Conservation (phyloP, 345 rosid genomes). For the Melaleuca quinquenervia region DNA sequence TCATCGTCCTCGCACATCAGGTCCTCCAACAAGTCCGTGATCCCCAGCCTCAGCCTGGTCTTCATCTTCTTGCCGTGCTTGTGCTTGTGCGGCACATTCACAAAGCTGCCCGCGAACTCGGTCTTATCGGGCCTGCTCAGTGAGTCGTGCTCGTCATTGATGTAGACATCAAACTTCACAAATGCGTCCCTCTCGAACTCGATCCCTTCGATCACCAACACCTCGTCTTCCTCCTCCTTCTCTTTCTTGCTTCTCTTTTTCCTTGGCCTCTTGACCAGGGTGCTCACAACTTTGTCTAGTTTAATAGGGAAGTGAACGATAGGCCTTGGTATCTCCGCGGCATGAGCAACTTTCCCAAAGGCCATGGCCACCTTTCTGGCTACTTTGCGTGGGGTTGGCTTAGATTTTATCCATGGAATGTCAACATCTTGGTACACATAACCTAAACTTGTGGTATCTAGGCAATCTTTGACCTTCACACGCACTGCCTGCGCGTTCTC, state of each 20-base stretch:
- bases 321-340: conserved; percentile 9
- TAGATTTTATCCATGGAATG: conserved; percentile 38
- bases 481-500: conserved; percentile 49
- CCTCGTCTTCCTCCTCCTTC: conserved; percentile 51
- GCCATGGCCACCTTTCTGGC: conserved; percentile 2
- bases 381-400: conserved; percentile 31
- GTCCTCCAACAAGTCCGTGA: conserved; percentile 43
- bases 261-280: conserved; percentile 31
- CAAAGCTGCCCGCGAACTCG: conserved; percentile 54
- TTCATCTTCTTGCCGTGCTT: conserved; percentile 26
- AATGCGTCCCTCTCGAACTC: conserved; percentile 19
- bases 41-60: conserved; percentile 27
- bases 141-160: conserved; percentile 32
- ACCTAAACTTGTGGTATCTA: conserved; percentile 21
- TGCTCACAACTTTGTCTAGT: conserved; percentile 16
- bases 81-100: conserved; percentile 38
- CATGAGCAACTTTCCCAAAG: conserved; percentile 10
- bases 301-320: conserved; percentile 17
- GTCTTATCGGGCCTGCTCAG: conserved; percentile 17
- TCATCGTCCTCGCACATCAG: conserved; percentile 42
- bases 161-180: conserved; percentile 43
- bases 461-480: conserved; percentile 41
- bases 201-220: conserved; percentile 28
- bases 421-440: conserved; percentile 38
- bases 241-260: conserved; percentile 33